Percentiles rank a stretch among this genome's conserved stretches.
Conservation (phyloP, 768 basidiomycete species). For the Boletellus ananas region DNA sequence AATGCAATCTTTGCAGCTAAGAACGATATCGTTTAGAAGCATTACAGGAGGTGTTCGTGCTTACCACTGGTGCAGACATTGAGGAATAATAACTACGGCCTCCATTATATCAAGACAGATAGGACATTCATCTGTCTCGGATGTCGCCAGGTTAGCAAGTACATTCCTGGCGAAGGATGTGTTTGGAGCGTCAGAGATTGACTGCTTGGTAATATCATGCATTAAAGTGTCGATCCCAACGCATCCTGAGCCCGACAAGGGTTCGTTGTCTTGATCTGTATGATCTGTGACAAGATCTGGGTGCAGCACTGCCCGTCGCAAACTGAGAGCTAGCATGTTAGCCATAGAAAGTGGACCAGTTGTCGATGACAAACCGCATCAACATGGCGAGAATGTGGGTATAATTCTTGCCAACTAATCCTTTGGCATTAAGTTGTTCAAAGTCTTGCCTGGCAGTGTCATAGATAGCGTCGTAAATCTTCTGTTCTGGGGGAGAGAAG, state of each 20-base stretch:
- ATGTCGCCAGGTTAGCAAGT: slow-evolving; percentile 50
- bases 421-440: slow-evolving; percentile 74
- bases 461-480: slow-evolving; percentile 88
- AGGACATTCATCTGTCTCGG: slow-evolving; percentile 67
- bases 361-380: slow-evolving; percentile 62
- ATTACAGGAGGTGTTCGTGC: not conserved
- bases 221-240: slow-evolving; percentile 61
- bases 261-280: slow-evolving; percentile 37
- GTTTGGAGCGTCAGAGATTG: slow-evolving; percentile 24
- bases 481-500: slow-evolving; percentile 76
- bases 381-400: slow-evolving; percentile 91
- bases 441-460: slow-evolving; percentile 75
- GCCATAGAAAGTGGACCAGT: not conserved
- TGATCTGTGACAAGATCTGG: slow-evolving; percentile 72
- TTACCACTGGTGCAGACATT: slow-evolving; percentile 76
- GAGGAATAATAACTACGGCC: slow-evolving; percentile 61
- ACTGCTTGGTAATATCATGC: slow-evolving; percentile 43
- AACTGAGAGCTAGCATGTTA: slow-evolving; percentile 37
- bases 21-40: not conserved
- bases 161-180: slow-evolving; percentile 61
- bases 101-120: slow-evolving; percentile 82
- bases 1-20: slow-evolving; percentile 89
- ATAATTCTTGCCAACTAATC: slow-evolving; percentile 74
- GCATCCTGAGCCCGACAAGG: slow-evolving; percentile 32
- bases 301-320: slow-evolving; percentile 91